Evolutionary conservation across 2,329 filamentous ascomycete genomes (phyloP), one percentile per base, ranked within the genome.

Genomic region (Clonostachys rosea): DNA sequence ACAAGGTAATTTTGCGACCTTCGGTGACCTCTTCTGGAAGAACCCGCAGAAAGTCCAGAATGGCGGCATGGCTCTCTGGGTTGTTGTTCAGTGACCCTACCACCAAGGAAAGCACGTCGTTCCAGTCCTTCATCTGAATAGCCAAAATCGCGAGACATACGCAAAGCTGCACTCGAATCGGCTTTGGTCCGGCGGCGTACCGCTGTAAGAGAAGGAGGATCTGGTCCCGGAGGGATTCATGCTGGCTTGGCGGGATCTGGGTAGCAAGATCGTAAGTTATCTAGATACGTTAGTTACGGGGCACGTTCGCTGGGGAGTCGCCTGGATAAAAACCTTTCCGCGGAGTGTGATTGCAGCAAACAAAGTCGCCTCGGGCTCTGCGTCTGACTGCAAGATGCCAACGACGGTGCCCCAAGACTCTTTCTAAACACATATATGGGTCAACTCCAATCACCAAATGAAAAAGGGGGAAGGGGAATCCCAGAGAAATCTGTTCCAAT

Each of bases 21-120:
- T 99, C 92, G 58, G 89, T 97, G 63, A 99, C 94, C 79, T 99
- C 94, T 77, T 99, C 94, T 48, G 94, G 94, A 55, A 99, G 84
- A 60, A 99, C 91, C 68, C 90, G 91, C 55, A 99, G 78, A 68
- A 99, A 99, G 68, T 99, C 94, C 62, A 99, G 78, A 60, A 97
- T 87, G 66, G 88, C 94, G 54, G 91, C 83, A 59, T 94, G 83
- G 64, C 87, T 90, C 61, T 85, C 83, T 50, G 86, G 81, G 60
- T 87, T 86, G 64, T 80, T 82, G 55, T 87, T 86, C 48, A 97
- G 80, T 40, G 88, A 81, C 47, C 84, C 79, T 46, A 95, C 88
- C 43, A 97, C 87, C 45, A 86, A 85, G 42, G 82, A 77, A 52
- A 99, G 74, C 46, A 97, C 94, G 65, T 97, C 87, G 70, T 95